Percentiles rank a stretch among this genome's conserved stretches.
Conservation (phyloP, 1,284 basidiomycete genomes). For the Leccinum proximum region DNA sequence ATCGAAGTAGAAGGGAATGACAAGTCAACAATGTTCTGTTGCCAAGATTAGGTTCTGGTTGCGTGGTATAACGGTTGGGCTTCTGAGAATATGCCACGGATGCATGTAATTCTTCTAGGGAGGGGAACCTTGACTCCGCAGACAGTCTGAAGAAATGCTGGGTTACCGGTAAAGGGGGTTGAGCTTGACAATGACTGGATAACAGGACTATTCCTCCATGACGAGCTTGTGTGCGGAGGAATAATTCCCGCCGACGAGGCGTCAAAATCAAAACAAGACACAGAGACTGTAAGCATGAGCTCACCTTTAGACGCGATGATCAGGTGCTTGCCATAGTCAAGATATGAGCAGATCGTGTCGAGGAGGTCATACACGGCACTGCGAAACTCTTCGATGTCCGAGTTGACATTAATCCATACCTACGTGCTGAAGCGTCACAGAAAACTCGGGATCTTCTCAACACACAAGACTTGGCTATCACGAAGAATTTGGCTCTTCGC, state of each 20-base stretch:
- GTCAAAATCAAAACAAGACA: constrained; percentile 11
- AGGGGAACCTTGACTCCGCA: constrained; percentile 70
- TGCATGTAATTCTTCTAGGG: constrained; percentile 74
- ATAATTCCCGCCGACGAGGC: constrained; percentile 58
- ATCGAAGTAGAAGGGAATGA: constrained; percentile 22
- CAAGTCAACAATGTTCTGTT: constrained; percentile 19
- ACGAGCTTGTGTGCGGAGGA: constrained; percentile 35
- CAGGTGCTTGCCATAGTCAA: constrained; percentile 71
- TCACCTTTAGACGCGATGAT: constrained; percentile 67
- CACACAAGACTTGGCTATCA: constrained; percentile 49
- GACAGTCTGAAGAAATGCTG: constrained; percentile 29
- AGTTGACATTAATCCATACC: constrained; percentile 31
- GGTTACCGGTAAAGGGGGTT: constrained; percentile 18
- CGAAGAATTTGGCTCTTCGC: constrained; percentile 64
- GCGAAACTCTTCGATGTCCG: constrained; percentile 72
- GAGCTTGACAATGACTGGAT: constrained; percentile 17
- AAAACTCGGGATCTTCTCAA: constrained; percentile 71
- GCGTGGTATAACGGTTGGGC: constrained; percentile 17
- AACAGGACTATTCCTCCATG: constrained; percentile 19
- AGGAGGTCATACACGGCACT: constrained; percentile 70
- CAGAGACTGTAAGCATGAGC: constrained; percentile 15
- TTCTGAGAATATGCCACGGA: constrained; percentile 38
- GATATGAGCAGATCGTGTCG: constrained; percentile 69
- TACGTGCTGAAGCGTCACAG: constrained; percentile 35
- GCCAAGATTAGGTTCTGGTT: constrained; percentile 13